Conservation (phyloP, 257 asterid genomes). For the Jacaranda copaia region DNA sequence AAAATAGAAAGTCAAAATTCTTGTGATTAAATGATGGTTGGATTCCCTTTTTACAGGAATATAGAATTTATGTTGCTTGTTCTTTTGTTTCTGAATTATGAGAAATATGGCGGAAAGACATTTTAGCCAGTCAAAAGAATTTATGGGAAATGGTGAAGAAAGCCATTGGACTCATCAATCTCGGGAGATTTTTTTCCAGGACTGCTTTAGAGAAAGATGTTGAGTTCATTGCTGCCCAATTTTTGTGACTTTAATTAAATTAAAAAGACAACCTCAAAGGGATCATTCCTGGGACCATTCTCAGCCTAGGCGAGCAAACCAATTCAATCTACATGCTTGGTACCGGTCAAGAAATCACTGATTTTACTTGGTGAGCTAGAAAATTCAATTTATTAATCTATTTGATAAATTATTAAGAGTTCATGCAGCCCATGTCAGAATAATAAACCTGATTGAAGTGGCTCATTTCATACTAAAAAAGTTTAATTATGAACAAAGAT, state of each 20-base stretch:
- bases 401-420: too few relatives aligned
- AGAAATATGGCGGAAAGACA: slow-evolving; percentile 40
- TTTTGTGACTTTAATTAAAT: slow-evolving; percentile 51
- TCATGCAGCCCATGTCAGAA: too few relatives aligned
- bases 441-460: too few relatives aligned
- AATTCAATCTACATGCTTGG: too few relatives aligned
- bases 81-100: not conserved
- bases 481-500: too few relatives aligned
- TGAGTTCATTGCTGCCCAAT: slow-evolving; percentile 45
- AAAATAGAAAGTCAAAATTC: not conserved
- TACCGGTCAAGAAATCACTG: too few relatives aligned
- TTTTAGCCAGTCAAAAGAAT: slow-evolving; percentile 63
- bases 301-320: not conserved
- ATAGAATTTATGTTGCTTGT: not conserved
- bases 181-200: slow-evolving; percentile 38
- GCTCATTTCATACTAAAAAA: too few relatives aligned
- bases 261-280: slow-evolving; percentile 48
- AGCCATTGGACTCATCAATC: slow-evolving; percentile 39
- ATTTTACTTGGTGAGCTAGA: too few relatives aligned
- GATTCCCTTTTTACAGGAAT: too few relatives aligned
- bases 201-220: slow-evolving; percentile 56
- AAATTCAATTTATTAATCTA: too few relatives aligned
- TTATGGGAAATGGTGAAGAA: slow-evolving; percentile 59
- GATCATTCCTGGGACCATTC: slow-evolving; percentile 43
- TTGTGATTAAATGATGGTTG: too few relatives aligned